Base-by-base conservation (phyloP, 805 yeast genomes). In the Danielia reshetovae region DNA sequence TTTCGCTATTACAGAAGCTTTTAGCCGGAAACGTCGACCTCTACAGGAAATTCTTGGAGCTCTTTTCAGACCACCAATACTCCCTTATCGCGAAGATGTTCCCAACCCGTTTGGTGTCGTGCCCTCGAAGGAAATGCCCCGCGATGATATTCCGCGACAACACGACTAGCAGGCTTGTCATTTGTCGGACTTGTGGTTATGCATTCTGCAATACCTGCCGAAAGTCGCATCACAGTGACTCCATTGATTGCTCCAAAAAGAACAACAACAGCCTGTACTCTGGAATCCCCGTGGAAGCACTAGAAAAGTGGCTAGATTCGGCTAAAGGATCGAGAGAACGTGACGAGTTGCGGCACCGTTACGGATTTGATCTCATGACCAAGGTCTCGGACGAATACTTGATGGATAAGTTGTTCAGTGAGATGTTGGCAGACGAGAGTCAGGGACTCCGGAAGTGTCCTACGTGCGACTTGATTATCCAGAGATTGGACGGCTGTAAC, bases 401-500 rank as follows among this genome's bases (percentile, higher is more conserved):
- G 5, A 68, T 81, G 34, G 80, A 77, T 32, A 51, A 56, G 38
- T 42, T 72, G 17, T 68, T 79, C 45, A 62, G 68, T 26, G 60
- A 65, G 23, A 56, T 75, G 32, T 51, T 78, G 8, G 46, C 43
- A 9, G 62, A 65, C 7, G 67, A 62, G n/a, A 61, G 60, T 2
- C 60, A 66, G 2, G 68, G 67, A 19, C 54, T 73, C 34, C 65
- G 62, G 14, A 52, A 62, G 34, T 79, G 85, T 42, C 85, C 85
- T 0, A 52, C 54, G 4, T 79, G 85, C 47, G 51, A 54, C 11
- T 47, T 68, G 2, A 68, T 68, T 5, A 69, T 76, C 5, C 75
- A 76, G 39, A 67, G 75, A 38, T 58, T 69, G 16, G 83, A 77
- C 43, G 86, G 85, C 4, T 79, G 85, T 51, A 79, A 78, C 47